These are phyloP conservation scores for Ampelocalamus luodianensis DNA, from an alignment of 176 grass and related monocot species.

Conservation along the genomic window DNA sequence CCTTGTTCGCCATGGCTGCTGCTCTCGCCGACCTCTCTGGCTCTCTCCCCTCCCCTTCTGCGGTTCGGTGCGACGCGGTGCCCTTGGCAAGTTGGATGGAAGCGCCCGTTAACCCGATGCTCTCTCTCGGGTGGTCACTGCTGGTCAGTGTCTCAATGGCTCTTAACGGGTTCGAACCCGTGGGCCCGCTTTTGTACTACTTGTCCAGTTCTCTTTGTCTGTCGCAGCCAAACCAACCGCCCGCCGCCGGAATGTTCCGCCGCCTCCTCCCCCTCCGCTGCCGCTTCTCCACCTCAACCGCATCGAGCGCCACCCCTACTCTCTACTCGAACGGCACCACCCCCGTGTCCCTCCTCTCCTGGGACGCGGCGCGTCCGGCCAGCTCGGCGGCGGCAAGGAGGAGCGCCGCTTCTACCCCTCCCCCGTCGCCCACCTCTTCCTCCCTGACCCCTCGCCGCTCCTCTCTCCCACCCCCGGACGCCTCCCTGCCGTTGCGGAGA, in stretches of 20 bases:
- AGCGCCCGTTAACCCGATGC: constrained; percentile 44
- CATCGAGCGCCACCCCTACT: constrained; percentile 13
- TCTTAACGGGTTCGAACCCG: not conserved
- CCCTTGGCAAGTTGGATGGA: constrained; percentile 21
- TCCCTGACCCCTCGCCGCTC: constrained; percentile 43
- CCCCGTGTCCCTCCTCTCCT: constrained; percentile 71
- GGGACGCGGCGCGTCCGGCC: constrained; percentile 86
- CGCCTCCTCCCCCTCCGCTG: constrained; percentile 37
- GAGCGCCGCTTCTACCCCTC: constrained; percentile 86
- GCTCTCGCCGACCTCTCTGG: not conserved
- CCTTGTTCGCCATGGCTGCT: constrained; percentile 53
- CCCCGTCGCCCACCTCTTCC: constrained; percentile 65
- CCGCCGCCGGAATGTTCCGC: constrained; percentile 52
- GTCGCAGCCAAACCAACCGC: constrained; percentile 9
- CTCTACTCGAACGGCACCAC: constrained; percentile 37
- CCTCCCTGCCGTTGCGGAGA: not conserved
- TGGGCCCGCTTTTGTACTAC: not conserved
- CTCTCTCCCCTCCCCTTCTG: not conserved
- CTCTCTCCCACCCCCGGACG: constrained; percentile 66
- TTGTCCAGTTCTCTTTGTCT: not conserved
- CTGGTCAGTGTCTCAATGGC: too few species aligned
- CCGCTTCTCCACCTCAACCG: constrained; percentile 48
- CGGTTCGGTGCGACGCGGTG: constrained; percentile 35
- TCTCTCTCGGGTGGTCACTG: not conserved
- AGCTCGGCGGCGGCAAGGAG: constrained; percentile 87